phyloP scores from a whole-genome alignment of 78 protist genomes.

The Pigoraptor vietnamica region DNA sequence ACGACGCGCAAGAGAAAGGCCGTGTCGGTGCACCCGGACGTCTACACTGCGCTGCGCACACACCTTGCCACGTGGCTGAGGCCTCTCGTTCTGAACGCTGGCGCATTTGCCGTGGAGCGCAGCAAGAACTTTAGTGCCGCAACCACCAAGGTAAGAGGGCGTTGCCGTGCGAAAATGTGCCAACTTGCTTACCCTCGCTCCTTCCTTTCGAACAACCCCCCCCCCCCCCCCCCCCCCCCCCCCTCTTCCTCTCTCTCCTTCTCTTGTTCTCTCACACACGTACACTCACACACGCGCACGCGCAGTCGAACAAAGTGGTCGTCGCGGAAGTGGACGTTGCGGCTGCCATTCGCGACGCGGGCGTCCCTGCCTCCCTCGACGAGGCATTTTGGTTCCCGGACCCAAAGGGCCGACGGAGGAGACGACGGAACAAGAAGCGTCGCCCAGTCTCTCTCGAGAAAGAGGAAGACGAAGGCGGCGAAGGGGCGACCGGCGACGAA shows the following conservation, averaged over 20 bases:
- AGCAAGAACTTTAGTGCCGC: neutral
- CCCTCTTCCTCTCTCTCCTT: too few relatives aligned
- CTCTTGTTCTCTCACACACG: too few relatives aligned
- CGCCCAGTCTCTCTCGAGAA: too few relatives aligned
- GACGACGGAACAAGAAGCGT: too few relatives aligned
- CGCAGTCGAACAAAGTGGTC: neutral
- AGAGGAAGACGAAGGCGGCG: too few relatives aligned
- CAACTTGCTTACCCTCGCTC: too few relatives aligned
- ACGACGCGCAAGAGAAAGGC: too few relatives aligned
- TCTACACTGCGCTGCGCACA: neutral
- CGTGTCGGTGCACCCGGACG: neutral
- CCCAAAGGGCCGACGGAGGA: neutral
- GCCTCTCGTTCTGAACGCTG: neutral
- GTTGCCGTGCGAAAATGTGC: too few relatives aligned
- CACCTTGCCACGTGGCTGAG: neutral
- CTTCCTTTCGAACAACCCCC: too few relatives aligned
- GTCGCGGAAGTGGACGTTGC: neutral
- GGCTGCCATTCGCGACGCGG: neutral
- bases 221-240: too few relatives aligned
- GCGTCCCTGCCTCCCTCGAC: neutral
- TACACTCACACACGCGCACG: too few relatives aligned
- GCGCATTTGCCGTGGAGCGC: neutral
- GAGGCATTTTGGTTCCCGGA: neutral
- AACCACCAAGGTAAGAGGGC: neutral
- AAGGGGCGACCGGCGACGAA: too few relatives aligned